Evolutionary conservation across 805 yeast species (phyloP).

Genomic region (Cyberlindnera meyerae): DNA sequence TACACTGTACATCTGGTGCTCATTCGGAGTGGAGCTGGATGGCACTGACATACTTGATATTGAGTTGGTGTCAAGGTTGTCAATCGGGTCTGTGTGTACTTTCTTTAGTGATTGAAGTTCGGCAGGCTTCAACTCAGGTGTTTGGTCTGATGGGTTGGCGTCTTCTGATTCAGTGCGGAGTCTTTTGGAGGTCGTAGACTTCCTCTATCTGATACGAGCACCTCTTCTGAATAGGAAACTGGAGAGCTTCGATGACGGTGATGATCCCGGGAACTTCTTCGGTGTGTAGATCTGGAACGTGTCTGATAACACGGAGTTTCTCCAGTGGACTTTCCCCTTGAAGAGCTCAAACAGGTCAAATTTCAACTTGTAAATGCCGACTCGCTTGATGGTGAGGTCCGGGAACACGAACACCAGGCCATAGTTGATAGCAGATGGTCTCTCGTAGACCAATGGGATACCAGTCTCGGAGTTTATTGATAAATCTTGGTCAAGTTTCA

Average conservation of each 20-base stretch:
- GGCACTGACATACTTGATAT: too few species aligned
- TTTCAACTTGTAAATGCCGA: conserved; percentile 24
- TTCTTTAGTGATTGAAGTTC: too few species aligned
- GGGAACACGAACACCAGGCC: conserved; percentile 29
- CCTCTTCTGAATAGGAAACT: conserved; percentile 29
- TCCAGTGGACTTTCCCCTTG: conserved; percentile 20
- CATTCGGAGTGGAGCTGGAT: too few species aligned
- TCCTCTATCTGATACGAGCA: conserved; percentile 29
- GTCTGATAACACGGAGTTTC: conserved; percentile 15
- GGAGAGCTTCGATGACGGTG: conserved; percentile 26
- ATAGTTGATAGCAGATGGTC: conserved; percentile 15
- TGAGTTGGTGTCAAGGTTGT: too few species aligned
- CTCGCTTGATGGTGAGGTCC: conserved; percentile 27
- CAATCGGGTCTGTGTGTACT: too few species aligned
- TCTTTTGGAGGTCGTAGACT: conserved; percentile 13
- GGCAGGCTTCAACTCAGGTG: too few species aligned
- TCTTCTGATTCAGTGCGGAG: conserved; percentile 3
- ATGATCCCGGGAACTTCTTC: conserved; percentile 30
- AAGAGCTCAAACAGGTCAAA: conserved; percentile 28
- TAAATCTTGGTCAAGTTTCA: conserved; percentile 13
- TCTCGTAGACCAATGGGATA: conserved; percentile 15
- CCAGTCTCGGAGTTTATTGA: conserved; percentile 10
- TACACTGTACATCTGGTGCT: too few species aligned
- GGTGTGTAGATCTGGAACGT: conserved; percentile 27
- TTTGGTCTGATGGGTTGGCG: conserved; percentile 2